Conservation (phyloP, 2,329 filamentous ascomycete genomes). For the Pseudocercospora macadamiae region DNA sequence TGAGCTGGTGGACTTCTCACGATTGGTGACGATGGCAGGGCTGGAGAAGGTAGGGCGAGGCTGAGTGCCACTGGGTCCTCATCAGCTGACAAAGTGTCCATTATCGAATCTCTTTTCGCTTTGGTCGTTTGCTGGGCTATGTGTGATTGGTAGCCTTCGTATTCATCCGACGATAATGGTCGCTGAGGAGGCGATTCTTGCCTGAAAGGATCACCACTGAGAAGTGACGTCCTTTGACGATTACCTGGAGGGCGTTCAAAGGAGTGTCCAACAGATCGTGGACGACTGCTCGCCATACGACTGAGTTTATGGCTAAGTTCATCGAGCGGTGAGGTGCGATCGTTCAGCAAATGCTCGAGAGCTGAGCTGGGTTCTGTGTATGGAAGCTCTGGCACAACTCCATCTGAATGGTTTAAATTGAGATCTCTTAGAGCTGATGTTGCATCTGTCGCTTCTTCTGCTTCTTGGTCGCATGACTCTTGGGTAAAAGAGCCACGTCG, state of each 20-base stretch:
- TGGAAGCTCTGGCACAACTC: not conserved
- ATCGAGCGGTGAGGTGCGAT: constrained; percentile 37
- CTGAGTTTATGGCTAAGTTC: constrained; percentile 36
- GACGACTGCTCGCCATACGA: constrained; percentile 27
- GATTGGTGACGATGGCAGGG: constrained; percentile 14
- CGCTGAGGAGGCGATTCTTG: constrained; percentile 9
- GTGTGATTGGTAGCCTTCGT: not conserved
- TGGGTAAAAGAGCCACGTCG: constrained; percentile 28
- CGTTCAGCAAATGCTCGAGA: constrained; percentile 15
- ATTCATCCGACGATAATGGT: not conserved
- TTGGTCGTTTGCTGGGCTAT: not conserved
- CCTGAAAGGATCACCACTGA: constrained; percentile 28
- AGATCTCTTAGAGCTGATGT: not conserved
- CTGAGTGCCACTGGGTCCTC: constrained; percentile 25
- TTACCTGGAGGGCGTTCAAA: constrained; percentile 24
- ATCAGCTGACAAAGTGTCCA: not conserved
- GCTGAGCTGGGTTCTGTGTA: not conserved
- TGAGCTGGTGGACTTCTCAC: not conserved
- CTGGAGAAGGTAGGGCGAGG: constrained; percentile 26
- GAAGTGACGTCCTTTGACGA: constrained; percentile 23
- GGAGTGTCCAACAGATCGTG: constrained; percentile 32
- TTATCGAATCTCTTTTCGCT: constrained; percentile 9
- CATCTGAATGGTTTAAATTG: not conserved
- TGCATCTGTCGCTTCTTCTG: too few relatives aligned
- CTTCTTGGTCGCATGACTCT: constrained; percentile 19